Evolutionary conservation across 202 grass and related monocot genomes (phyloP).

Genomic region (Elaeis oleifera): DNA sequence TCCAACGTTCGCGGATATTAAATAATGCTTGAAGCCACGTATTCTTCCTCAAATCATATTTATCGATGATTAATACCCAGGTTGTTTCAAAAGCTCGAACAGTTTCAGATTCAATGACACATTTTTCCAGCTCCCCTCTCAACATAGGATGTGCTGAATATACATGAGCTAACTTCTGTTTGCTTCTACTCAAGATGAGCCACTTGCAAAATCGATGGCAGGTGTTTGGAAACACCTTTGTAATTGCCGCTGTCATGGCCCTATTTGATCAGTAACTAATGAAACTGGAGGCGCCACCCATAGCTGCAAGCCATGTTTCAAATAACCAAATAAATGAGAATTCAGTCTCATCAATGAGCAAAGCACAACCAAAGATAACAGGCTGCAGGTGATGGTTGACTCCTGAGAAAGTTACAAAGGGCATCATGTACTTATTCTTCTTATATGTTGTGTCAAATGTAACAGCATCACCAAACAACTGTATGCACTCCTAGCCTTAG

Average conservation of each 20-base stretch:
- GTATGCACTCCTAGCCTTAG: constrained; percentile 58
- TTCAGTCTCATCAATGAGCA: neutral
- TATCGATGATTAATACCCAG: constrained; percentile 61
- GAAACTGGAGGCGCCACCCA: neutral
- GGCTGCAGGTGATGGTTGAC: neutral
- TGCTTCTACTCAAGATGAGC: constrained; percentile 53
- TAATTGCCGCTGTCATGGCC: neutral
- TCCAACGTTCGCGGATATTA: constrained; percentile 81
- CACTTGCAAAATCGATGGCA: neutral
- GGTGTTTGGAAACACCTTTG: constrained; percentile 10
- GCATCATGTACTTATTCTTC: constrained; percentile 94
- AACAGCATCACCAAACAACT: constrained; percentile 60
- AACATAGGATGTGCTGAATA: constrained; percentile 64
- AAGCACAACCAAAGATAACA: neutral
- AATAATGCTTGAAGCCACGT: constrained; percentile 83
- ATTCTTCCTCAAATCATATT: constrained; percentile 80
- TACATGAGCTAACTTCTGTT: constrained; percentile 70
- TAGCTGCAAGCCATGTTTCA: neutral
- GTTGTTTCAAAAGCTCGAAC: constrained; percentile 49
- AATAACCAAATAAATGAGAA: neutral
- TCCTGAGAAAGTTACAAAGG: constrained; percentile 63
- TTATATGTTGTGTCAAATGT: constrained; percentile 82
- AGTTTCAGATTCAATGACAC: constrained; percentile 62
- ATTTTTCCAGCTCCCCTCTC: constrained; percentile 70
- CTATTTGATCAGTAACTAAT: neutral